Base-by-base conservation (phyloP, 2,329 filamentous ascomycete genomes). In the Cryphonectria japonica region DNA sequence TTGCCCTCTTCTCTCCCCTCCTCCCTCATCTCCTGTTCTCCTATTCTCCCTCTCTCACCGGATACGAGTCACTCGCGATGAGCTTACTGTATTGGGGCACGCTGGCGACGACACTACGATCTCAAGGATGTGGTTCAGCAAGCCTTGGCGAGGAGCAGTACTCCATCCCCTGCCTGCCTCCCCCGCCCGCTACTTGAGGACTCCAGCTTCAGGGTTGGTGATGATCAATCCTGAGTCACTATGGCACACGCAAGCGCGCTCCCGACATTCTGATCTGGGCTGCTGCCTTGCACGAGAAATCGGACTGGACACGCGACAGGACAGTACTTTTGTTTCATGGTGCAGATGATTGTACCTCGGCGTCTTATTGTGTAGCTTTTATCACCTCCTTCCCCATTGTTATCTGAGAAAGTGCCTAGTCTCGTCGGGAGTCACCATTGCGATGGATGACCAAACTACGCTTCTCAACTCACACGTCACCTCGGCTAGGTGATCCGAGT, bases 221-320 rank as follows among this genome's bases (percentile, higher is more conserved):
- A 54, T 13, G 34, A n/a, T 39, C 59, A 29, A 9, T 54, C 22
- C 39, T 66, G 64, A 66, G 64, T 66, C 64, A 66, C 43, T 1
- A n/a, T 32, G n/a, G 64, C 16, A 66, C 46, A 32, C 46, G 64
- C 46, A 52, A 52, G 34, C 64, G 32, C 46, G 26, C 32, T 26
- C 32, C 39, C 64, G 16, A 54, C 64, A 54, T 26, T 22, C 19
- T 37, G 64, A 52, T 57, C 46, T 66, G 19, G 52, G 22, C 64
- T 66, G 64, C 64, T 66, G 64, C 64, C 64, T 66, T 66, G 46
- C 29, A 29, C 13, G 26, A 61, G 57, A 60, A 34, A 39, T 37
- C 32, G 32, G 19, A 39, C 32, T 32, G 14, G 16, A 32, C 54
- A 32, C 54, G 26, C 26, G 54, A 19, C 29, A 19, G 29, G 54